Percentiles rank a stretch among this genome's conserved stretches.
These are phyloP conservation scores for Ganoderma boninense DNA, from an alignment of 1,284 basidiomycete species.

Conservation along the genomic window DNA sequence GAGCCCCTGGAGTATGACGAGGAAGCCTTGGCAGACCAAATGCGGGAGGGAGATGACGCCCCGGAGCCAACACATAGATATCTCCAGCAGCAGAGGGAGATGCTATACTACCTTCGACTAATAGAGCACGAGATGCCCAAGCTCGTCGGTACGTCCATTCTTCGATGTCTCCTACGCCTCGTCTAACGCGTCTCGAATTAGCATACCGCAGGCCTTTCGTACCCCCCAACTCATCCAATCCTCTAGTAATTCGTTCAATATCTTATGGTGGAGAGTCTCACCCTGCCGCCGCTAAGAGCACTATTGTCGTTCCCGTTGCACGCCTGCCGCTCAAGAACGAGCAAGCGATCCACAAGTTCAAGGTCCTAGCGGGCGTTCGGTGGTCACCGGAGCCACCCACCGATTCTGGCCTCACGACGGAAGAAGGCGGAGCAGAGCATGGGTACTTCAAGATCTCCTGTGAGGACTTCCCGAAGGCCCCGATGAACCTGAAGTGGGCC, in stretches of 20 bases:
- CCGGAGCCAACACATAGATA: slow-evolving; percentile 55
- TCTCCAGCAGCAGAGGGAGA: slow-evolving; percentile 73
- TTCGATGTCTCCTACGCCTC: not conserved
- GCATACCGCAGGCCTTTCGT: slow-evolving; percentile 81
- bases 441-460: slow-evolving; percentile 89
- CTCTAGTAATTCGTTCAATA: slow-evolving; percentile 77
- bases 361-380: slow-evolving; percentile 83
- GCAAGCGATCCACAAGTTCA: slow-evolving; percentile 78
- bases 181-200: slow-evolving; percentile 41
- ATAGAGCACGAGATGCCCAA: slow-evolving; percentile 87
- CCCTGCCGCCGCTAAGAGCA: slow-evolving; percentile 73
- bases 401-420: slow-evolving; percentile 63
- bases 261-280: slow-evolving; percentile 82
- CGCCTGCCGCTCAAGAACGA: slow-evolving; percentile 69
- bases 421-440: slow-evolving; percentile 59
- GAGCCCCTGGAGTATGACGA: slow-evolving; percentile 26
- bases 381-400: slow-evolving; percentile 81
- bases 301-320: slow-evolving; percentile 76
- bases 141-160: slow-evolving; percentile 71
- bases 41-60: slow-evolving; percentile 52
- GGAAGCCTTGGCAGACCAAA: slow-evolving; percentile 32
- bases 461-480: slow-evolving; percentile 79
- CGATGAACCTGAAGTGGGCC: slow-evolving; percentile 89
- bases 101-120: slow-evolving; percentile 78
- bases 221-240: slow-evolving; percentile 64